A percentile compares a stretch with the other conserved stretches of the same genome.
phyloP scores from a whole-genome alignment of 2,329 filamentous ascomycete species.

The Coleophoma eucalyptorum region DNA sequence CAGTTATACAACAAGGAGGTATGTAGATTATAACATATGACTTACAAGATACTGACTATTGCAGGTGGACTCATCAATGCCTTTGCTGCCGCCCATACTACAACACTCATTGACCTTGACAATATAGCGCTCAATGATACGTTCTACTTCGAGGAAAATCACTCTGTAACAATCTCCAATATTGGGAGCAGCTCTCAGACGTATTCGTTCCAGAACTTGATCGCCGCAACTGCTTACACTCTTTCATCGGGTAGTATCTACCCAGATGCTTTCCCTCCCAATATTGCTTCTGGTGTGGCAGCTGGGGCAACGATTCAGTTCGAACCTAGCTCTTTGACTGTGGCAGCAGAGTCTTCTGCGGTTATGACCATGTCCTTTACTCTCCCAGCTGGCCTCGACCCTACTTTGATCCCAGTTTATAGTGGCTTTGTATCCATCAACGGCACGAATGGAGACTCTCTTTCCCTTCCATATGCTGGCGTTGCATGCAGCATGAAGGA shows the following conservation, averaged over 20 bases:
- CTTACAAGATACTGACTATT: background rate
- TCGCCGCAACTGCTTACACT: background rate
- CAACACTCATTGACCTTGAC: conserved; percentile 48
- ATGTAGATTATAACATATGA: background rate
- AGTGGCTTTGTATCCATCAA: conserved; percentile 43
- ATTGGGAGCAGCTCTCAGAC: conserved; percentile 41
- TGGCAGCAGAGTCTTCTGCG: background rate
- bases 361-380: background rate
- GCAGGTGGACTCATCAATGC: conserved; percentile 53
- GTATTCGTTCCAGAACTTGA: conserved; percentile 31
- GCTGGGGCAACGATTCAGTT: background rate
- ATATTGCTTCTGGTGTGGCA: background rate
- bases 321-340: background rate
- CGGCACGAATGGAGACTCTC: conserved; percentile 30
- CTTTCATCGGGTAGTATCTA: background rate
- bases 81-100: conserved; percentile 52
- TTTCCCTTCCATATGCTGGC: conserved; percentile 37
- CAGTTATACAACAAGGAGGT: conserved; percentile 54
- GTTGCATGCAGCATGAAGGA: conserved; percentile 33
- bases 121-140: conserved; percentile 63
- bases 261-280: background rate
- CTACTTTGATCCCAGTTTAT: conserved; percentile 39
- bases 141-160: conserved; percentile 44
- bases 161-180: conserved; percentile 55
- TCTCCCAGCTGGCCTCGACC: conserved; percentile 1